Conservation (phyloP, 108 stramenopile genomes). For the Epipyxis sp. region DNA sequence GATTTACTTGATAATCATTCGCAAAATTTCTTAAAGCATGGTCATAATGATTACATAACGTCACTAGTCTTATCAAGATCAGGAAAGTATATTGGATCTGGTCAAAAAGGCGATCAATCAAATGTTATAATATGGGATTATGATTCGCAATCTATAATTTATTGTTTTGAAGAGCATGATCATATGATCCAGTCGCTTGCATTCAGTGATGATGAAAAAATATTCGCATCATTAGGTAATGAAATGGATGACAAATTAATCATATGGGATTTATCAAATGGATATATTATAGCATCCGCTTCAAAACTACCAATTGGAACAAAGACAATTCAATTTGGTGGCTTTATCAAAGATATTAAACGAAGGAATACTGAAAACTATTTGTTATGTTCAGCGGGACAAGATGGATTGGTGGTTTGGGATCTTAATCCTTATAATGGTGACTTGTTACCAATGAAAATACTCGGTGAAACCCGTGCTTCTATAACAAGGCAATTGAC, state of each 20-base stretch:
- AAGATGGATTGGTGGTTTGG: slow-evolving; percentile 51
- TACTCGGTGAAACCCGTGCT: slow-evolving; percentile 47
- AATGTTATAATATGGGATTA: slow-evolving; percentile 60
- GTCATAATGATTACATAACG: slow-evolving; percentile 46
- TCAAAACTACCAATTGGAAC: slow-evolving; percentile 34
- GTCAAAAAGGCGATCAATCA: slow-evolving; percentile 50
- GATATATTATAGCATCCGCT: slow-evolving; percentile 48
- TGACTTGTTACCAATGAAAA: slow-evolving; percentile 25
- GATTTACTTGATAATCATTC: slow-evolving; percentile 57
- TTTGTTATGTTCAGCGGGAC: slow-evolving; percentile 55
- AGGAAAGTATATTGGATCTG: slow-evolving; percentile 49
- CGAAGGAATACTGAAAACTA: slow-evolving; percentile 56
- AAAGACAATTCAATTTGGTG: slow-evolving; percentile 36
- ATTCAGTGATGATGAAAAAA: slow-evolving; percentile 57
- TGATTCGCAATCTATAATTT: slow-evolving; percentile 38
- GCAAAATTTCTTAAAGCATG: slow-evolving; percentile 47
- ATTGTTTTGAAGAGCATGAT: slow-evolving; percentile 59
- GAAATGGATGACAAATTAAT: slow-evolving; percentile 54
- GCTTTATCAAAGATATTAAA: slow-evolving; percentile 59
- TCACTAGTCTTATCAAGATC: slow-evolving; percentile 31
- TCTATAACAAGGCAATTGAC: slow-evolving; percentile 46
- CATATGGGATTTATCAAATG: slow-evolving; percentile 59
- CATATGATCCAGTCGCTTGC: slow-evolving; percentile 49
- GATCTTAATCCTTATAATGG: slow-evolving; percentile 57
- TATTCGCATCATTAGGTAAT: slow-evolving; percentile 49